Evolutionary conservation across 495 filamentous ascomycete species (phyloP).

Genomic region (Annulohypoxylon stygium): DNA sequence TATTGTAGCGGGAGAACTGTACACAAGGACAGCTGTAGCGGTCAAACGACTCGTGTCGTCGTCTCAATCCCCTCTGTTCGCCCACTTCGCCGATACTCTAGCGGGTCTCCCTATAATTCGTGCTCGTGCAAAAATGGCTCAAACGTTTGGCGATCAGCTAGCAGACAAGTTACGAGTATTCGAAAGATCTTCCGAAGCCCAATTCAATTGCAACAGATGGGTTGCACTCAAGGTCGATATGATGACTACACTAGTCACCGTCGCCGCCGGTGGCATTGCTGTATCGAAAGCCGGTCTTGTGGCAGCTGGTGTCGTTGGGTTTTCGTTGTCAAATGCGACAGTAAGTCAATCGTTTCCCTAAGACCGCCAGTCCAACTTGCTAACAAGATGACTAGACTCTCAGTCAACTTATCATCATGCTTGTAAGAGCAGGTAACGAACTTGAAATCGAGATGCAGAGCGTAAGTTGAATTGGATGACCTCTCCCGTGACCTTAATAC

Average conservation of each 20-base stretch:
- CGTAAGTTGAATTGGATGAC: slow-evolving; percentile 38
- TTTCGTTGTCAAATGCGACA: slow-evolving; percentile 64
- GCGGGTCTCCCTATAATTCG: slow-evolving; percentile 63
- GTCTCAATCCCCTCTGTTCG: slow-evolving; percentile 63
- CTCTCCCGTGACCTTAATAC: not conserved
- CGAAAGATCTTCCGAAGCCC: slow-evolving; percentile 57
- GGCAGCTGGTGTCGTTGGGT: slow-evolving; percentile 62
- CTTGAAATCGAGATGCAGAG: slow-evolving; percentile 65
- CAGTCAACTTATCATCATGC: slow-evolving; percentile 58
- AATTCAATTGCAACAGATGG: slow-evolving; percentile 66
- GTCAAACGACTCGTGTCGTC: slow-evolving; percentile 60
- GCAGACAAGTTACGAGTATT: slow-evolving; percentile 58
- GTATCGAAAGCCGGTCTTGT: slow-evolving; percentile 57
- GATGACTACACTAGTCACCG: slow-evolving; percentile 61
- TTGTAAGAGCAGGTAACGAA: slow-evolving; percentile 63
- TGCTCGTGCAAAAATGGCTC: slow-evolving; percentile 59
- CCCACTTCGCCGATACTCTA: slow-evolving; percentile 65
- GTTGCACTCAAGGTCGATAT: slow-evolving; percentile 63
- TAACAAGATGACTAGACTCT: slow-evolving; percentile 47
- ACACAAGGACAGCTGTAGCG: slow-evolving; percentile 62
- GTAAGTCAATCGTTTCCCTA: slow-evolving; percentile 33
- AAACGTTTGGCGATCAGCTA: slow-evolving; percentile 57
- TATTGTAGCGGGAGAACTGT: slow-evolving; percentile 62
- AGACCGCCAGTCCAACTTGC: not conserved
- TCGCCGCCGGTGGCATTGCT: slow-evolving; percentile 61